Evolutionary conservation across 192 early-diverging fungal species (phyloP).

Genomic region (Mortierella antarctica): DNA sequence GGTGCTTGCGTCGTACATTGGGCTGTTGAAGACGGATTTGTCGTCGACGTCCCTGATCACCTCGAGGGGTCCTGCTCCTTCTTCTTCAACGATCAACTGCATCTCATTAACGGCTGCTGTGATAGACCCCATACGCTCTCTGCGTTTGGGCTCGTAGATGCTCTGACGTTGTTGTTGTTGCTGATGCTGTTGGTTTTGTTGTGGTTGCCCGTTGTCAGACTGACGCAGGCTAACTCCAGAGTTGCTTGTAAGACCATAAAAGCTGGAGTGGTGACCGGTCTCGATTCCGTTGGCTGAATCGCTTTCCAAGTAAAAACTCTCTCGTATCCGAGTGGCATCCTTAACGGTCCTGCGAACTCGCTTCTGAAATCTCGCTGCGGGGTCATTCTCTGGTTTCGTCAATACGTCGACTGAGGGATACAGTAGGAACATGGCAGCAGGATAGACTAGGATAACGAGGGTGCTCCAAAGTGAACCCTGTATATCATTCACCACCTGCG

Average conservation of each 20-base stretch:
- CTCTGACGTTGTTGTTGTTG: conserved; percentile 22
- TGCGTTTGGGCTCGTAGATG: conserved; percentile 20
- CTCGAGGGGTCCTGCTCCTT: conserved; percentile 3
- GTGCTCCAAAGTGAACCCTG: conserved; percentile 36
- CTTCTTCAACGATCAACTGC: conserved; percentile 21
- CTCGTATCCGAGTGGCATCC: conserved; percentile 33
- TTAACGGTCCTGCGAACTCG: conserved; percentile 34
- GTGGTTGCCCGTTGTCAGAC: conserved; percentile 1
- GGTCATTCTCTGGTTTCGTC: conserved; percentile 40
- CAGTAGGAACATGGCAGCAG: conserved; percentile 47
- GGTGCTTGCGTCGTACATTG: too few relatives aligned
- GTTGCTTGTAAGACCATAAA: conserved; percentile 32
- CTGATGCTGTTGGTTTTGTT: conserved; percentile 13
- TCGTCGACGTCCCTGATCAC: background rate
- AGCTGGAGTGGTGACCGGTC: conserved; percentile 18
- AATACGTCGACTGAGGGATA: conserved; percentile 44
- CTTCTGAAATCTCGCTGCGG: conserved; percentile 27
- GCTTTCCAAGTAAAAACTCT: conserved; percentile 32
- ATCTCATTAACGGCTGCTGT: conserved; percentile 36
- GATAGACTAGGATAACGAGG: conserved; percentile 32
- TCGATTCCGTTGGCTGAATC: conserved; percentile 16
- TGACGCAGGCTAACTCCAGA: background rate
- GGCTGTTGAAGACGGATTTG: too few relatives aligned
- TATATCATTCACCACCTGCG: conserved; percentile 29
- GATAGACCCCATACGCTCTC: conserved; percentile 43